phyloP scores from a whole-genome alignment of 768 basidiomycete genomes.

The Russula virescens region DNA sequence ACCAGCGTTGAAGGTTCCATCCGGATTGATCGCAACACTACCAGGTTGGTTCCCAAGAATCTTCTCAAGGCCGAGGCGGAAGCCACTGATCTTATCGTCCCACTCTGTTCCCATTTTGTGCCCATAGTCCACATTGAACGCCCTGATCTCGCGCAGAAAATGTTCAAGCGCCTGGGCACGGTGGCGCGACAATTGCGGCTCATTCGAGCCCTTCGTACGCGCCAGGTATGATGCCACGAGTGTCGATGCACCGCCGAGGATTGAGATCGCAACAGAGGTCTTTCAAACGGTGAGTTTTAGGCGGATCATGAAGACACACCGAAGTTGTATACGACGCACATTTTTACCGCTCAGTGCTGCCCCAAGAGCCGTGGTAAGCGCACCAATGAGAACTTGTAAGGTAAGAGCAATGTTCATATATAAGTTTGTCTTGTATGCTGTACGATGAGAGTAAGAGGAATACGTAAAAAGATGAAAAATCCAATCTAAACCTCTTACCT shows the following conservation, averaged over 20 bases:
- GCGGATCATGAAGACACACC: background rate
- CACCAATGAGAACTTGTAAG: constrained; percentile 29
- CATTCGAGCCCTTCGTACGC: constrained; percentile 59
- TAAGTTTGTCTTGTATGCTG: constrained; percentile 21
- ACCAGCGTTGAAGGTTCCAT: background rate
- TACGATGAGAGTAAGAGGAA: background rate
- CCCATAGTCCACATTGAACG: constrained; percentile 54
- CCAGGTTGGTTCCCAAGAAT: constrained; percentile 38
- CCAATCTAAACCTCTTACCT: constrained; percentile 4
- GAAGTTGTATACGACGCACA: background rate
- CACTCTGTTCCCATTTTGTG: constrained; percentile 34
- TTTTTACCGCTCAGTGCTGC: constrained; percentile 26
- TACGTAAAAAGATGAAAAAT: background rate
- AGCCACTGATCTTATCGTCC: constrained; percentile 29
- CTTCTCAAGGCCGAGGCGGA: constrained; percentile 42
- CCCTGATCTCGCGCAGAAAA: constrained; percentile 56
- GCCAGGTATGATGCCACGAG: constrained; percentile 69
- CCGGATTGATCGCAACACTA: constrained; percentile 12
- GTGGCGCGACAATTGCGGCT: constrained; percentile 57
- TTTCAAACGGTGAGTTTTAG: constrained; percentile 10
- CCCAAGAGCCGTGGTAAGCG: constrained; percentile 29
- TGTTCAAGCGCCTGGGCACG: constrained; percentile 58
- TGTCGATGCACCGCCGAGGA: constrained; percentile 58
- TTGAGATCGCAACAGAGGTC: constrained; percentile 36
- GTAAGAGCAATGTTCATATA: constrained; percentile 28